A percentile compares a stretch with the other conserved stretches of the same genome.
Evolutionary conservation across 202 grass and related monocot genomes (phyloP).

Genomic region (Zoysia matrella): DNA sequence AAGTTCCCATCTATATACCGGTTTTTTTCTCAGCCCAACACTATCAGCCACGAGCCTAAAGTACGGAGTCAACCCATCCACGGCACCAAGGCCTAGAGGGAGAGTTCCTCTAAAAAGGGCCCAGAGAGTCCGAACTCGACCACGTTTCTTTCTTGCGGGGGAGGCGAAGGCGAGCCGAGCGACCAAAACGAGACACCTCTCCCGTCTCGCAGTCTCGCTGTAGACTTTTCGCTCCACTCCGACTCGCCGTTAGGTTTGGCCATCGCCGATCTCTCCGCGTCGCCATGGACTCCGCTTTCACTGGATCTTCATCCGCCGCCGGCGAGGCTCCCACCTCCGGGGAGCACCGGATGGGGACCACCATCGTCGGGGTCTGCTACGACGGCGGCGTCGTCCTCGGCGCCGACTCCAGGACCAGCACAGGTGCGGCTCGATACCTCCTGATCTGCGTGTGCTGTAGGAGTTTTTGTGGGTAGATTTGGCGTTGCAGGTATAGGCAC

Average conservation of each 20-base stretch:
- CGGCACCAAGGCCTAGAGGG: too few species aligned
- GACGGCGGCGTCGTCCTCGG: constrained; percentile 74
- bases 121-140: neutral
- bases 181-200: neutral
- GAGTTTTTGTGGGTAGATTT: neutral
- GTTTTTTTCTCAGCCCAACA: too few species aligned
- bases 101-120: too few species aligned
- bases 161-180: neutral
- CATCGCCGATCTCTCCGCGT: too few species aligned
- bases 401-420: constrained; percentile 89
- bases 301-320: constrained; percentile 5
- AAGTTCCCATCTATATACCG: too few species aligned
- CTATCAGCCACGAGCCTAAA: too few species aligned
- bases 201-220: neutral
- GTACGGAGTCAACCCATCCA: too few species aligned
- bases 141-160: neutral
- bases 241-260: neutral
- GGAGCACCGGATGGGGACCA: constrained; percentile 77
- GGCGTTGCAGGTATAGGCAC: neutral
- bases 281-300: constrained; percentile 43
- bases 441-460: neutral
- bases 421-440: constrained; percentile 36
- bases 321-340: constrained; percentile 57
- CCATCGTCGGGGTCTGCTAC: constrained; percentile 89
- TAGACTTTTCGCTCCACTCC: neutral